Conservation (phyloP, 1,139 yeast genomes). For the Geotrichum citri-aurantii region DNA sequence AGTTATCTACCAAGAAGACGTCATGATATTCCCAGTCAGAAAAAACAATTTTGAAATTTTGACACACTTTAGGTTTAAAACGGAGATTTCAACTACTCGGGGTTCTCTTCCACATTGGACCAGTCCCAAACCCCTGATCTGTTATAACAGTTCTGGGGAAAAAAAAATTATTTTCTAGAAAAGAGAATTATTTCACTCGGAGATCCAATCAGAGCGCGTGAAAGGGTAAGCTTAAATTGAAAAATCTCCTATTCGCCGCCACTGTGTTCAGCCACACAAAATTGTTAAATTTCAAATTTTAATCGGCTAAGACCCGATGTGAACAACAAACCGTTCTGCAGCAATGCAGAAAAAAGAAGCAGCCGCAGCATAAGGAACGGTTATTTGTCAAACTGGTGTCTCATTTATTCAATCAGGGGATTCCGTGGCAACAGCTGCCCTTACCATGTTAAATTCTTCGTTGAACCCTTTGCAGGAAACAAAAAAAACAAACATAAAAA, state of each 20-base stretch:
- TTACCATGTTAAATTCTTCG: too few relatives aligned
- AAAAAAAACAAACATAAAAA: background rate
- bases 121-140: too few relatives aligned
- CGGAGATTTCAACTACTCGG: too few relatives aligned
- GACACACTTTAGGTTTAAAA: too few relatives aligned
- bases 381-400: background rate
- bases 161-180: too few relatives aligned
- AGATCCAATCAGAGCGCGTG: background rate
- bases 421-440: too few relatives aligned
- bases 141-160: background rate
- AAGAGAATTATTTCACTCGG: background rate
- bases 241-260: background rate
- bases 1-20: too few relatives aligned
- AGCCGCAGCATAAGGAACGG: background rate
- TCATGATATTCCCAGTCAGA: too few relatives aligned
- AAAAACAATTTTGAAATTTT: too few relatives aligned
- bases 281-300: background rate
- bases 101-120: too few relatives aligned
- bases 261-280: background rate
- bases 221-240: background rate
- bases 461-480: background rate
- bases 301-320: background rate
- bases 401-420: background rate
- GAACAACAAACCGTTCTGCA: background rate
- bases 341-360: background rate